These are phyloP conservation scores for Serendipita sp. DNA, from an alignment of 768 basidiomycete species.

Conservation along the genomic window DNA sequence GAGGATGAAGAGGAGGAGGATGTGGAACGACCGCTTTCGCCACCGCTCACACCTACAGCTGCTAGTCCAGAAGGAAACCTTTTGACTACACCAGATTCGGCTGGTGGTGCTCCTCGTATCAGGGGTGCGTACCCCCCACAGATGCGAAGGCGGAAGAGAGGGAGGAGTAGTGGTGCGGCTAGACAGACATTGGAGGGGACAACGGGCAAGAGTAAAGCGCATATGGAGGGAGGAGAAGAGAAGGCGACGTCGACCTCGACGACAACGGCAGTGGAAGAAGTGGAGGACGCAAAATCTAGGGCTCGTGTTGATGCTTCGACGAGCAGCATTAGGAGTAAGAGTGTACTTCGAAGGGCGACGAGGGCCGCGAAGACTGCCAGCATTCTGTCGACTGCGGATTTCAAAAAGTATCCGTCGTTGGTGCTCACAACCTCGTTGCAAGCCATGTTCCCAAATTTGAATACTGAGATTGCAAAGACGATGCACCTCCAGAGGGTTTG, in stretches of 20 bases:
- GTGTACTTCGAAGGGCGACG: not conserved
- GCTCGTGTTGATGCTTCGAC: no score
- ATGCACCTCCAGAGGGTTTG: not conserved
- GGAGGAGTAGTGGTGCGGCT: not conserved
- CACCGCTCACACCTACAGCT: not conserved
- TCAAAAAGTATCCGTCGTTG: not conserved
- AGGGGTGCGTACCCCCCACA: not conserved
- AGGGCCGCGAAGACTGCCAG: not conserved
- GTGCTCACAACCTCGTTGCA: not conserved
- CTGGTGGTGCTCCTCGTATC: not conserved
- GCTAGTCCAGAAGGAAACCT: not conserved
- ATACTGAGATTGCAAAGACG: not conserved
- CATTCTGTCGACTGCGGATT: not conserved
- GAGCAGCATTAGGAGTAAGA: no score
- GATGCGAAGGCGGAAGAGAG: not conserved
- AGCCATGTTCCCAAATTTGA: conserved; percentile 2
- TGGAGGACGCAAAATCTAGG: no score
- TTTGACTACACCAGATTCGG: no score
- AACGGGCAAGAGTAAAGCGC: not conserved
- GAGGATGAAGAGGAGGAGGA: not conserved
- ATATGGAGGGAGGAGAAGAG: no score
- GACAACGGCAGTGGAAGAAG: no score
- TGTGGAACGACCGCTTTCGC: not conserved
- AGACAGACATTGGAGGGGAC: not conserved
- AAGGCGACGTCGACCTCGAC: no score